Evolutionary conservation across 1,284 basidiomycete genomes (phyloP).

Genomic region (Trichosporon ovoides): DNA sequence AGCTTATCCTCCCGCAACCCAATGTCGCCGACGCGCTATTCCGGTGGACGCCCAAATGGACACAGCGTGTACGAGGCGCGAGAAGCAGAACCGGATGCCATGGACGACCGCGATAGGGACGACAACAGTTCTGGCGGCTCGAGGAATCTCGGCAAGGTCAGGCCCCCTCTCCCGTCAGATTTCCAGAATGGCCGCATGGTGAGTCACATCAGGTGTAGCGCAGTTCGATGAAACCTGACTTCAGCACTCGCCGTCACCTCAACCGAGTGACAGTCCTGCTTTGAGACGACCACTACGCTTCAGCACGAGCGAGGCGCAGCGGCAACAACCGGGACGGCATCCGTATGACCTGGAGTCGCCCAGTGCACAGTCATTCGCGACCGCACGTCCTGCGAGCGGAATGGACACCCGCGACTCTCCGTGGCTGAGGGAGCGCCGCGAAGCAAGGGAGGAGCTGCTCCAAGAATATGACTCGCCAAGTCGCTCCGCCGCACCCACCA

Average conservation of each 20-base stretch:
- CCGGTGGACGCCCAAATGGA: not conserved
- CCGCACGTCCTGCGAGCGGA: slow-evolving; percentile 8
- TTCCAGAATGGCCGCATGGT: slow-evolving; percentile 35
- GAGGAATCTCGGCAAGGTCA: slow-evolving; percentile 1
- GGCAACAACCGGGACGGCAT: not conserved
- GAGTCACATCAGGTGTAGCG: slow-evolving; percentile 14
- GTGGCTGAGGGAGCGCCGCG: not conserved
- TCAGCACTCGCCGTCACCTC: slow-evolving; percentile 39
- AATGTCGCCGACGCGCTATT: not conserved
- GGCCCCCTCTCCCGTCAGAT: slow-evolving; percentile 35
- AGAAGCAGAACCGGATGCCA: not conserved
- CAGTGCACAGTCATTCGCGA: slow-evolving; percentile 7
- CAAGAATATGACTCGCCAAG: slow-evolving; percentile 10
- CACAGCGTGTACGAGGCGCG: not conserved
- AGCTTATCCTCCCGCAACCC: not conserved
- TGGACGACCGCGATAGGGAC: not conserved
- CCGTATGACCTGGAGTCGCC: slow-evolving; percentile 2
- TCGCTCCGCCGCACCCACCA: not conserved
- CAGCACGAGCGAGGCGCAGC: not conserved
- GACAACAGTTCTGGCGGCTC: not conserved
- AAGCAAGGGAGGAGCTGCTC: not conserved
- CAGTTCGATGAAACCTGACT: not conserved
- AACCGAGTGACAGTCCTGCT: slow-evolving; percentile 4
- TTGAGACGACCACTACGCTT: not conserved
- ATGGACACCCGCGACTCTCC: slow-evolving; percentile 3